A percentile compares a stretch with the other conserved stretches of the same genome.
These are phyloP conservation scores for Xylariales sp. DNA, from an alignment of 2,329 filamentous ascomycete species.

Conservation along the genomic window DNA sequence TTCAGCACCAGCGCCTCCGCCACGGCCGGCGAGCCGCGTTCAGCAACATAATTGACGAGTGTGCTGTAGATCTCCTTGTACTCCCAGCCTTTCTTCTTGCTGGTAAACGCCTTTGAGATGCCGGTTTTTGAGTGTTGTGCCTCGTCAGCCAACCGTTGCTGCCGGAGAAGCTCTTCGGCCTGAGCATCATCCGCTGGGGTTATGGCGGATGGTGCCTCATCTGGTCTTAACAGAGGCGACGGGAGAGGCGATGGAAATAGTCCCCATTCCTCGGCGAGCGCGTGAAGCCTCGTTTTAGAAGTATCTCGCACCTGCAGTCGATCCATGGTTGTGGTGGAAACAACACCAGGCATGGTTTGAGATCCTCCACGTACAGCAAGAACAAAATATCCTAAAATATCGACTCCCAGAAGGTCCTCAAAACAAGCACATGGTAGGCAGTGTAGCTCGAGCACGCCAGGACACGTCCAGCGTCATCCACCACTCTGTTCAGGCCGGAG, in stretches of 20 bases:
- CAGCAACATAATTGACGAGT: constrained; percentile 44
- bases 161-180: constrained; percentile 52
- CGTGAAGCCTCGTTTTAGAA: constrained; percentile 42
- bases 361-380: not conserved
- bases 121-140: constrained; percentile 32
- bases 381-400: too few species aligned
- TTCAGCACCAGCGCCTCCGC: constrained; percentile 52
- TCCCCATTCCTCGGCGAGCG: constrained; percentile 47
- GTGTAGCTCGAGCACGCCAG: too few species aligned
- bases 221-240: constrained; percentile 35
- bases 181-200: constrained; percentile 43
- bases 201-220: constrained; percentile 36
- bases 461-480: too few species aligned
- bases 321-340: constrained; percentile 19
- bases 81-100: constrained; percentile 48
- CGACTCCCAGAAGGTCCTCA: too few species aligned
- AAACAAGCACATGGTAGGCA: too few species aligned
- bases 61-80: constrained; percentile 48
- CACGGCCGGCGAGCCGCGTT: constrained; percentile 46
- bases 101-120: constrained; percentile 39
- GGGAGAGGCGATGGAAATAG: constrained; percentile 34
- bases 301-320: constrained; percentile 22
- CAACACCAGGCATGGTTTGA: constrained; percentile 11
- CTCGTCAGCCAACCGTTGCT: constrained; percentile 30
- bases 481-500: too few species aligned